Conservation (phyloP, 108 stramenopile genomes). For the Skeletonema costatum region DNA sequence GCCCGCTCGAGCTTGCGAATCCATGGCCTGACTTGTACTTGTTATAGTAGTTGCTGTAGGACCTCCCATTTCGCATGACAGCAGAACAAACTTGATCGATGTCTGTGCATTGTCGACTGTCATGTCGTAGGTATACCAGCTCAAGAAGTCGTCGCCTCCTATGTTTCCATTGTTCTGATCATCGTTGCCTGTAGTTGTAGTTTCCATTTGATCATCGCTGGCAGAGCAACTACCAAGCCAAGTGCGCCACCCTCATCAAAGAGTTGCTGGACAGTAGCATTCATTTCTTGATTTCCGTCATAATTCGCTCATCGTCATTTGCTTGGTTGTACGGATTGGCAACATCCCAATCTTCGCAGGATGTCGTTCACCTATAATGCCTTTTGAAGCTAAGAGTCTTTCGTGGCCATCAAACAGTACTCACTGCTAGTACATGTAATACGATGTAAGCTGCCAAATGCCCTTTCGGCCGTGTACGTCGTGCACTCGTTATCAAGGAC, state of each 20-base stretch:
- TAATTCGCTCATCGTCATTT: neutral
- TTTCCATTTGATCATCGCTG: conserved; percentile 17
- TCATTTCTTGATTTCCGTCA: neutral
- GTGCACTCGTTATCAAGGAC: conserved; percentile 69
- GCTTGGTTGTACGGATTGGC: neutral
- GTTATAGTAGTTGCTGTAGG: conserved; percentile 22
- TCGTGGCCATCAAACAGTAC: neutral
- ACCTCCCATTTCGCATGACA: conserved; percentile 15
- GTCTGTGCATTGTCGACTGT: conserved; percentile 33
- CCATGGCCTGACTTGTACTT: conserved; percentile 1
- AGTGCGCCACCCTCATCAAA: neutral
- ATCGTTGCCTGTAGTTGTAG: conserved; percentile 19
- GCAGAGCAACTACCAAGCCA: neutral
- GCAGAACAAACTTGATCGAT: conserved; percentile 28
- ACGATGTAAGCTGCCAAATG: conserved; percentile 12
- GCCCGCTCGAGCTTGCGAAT: neutral
- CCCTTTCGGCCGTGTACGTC: conserved; percentile 38
- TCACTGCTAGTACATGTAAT: conserved; percentile 17
- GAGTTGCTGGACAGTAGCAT: neutral
- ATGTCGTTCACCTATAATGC: neutral
- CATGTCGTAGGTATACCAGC: conserved; percentile 46
- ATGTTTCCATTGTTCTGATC: conserved; percentile 31
- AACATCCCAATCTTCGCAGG: neutral
- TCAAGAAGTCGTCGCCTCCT: conserved; percentile 23
- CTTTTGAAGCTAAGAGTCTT: neutral